Evolutionary conservation across 2,329 filamentous ascomycete species (phyloP).

Genomic region (Aspergillus sp.): DNA sequence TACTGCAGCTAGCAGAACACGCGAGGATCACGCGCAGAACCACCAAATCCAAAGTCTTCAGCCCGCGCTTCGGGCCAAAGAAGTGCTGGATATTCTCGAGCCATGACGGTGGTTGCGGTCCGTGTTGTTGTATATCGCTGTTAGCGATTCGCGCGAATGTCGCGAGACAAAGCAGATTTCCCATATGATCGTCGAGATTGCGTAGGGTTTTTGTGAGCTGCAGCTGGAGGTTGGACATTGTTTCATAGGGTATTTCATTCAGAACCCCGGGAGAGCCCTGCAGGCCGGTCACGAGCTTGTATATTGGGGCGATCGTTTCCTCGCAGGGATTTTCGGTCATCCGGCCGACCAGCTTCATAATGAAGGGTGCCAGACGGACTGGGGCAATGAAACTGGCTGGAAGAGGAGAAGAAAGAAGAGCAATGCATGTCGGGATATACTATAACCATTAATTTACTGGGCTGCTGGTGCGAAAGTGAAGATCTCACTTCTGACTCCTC

Average conservation of each 20-base stretch:
- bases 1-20: conserved; percentile 28
- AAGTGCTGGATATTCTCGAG: conserved; percentile 28
- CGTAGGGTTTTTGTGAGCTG: conserved; percentile 30
- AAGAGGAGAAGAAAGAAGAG: conserved; percentile 27
- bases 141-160: conserved; percentile 27
- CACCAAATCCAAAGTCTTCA: conserved; percentile 34
- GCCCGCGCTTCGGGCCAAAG: conserved; percentile 29
- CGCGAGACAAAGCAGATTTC: conserved; percentile 33
- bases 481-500: conserved; percentile 21
- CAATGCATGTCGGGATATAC: conserved; percentile 23
- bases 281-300: conserved; percentile 23
- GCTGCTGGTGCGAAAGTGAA: too few species aligned
- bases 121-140: conserved; percentile 8
- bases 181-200: conserved; percentile 31
- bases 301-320: conserved; percentile 25
- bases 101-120: conserved; percentile 18
- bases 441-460: conserved; percentile 7
- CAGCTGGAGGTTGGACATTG: conserved; percentile 27
- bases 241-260: conserved; percentile 21
- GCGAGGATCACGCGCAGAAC: conserved; percentile 31
- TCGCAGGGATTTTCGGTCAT: conserved; percentile 22
- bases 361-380: conserved; percentile 23
- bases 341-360: conserved; percentile 20
- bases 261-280: conserved; percentile 18
- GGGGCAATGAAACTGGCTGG: conserved; percentile 20